Conservation (phyloP, 78 protist species). For the Dictyostelium purpureum region DNA sequence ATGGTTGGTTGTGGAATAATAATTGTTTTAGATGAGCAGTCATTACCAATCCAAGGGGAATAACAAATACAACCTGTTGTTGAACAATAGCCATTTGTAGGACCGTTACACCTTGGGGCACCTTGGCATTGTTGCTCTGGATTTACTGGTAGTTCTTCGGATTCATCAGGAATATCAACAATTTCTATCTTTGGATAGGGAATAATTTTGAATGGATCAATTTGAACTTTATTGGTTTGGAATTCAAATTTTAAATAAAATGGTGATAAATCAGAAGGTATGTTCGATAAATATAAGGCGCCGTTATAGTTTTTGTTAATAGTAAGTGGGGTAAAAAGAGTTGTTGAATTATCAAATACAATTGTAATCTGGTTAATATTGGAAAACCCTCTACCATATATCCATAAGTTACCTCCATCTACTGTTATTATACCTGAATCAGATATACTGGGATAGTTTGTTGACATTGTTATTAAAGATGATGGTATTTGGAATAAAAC, state of each 20-base stretch:
- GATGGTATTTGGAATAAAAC: background rate
- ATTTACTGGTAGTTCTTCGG: background rate
- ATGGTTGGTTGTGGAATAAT: background rate
- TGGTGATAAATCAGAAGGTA: too few relatives aligned
- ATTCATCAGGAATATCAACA: background rate
- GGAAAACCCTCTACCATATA: background rate
- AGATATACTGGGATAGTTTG: too few relatives aligned
- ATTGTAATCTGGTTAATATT: background rate
- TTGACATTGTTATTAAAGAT: background rate
- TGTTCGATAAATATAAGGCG: too few relatives aligned
- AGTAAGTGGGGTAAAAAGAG: background rate
- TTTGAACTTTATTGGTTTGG: background rate
- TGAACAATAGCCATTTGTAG: slow-evolving; percentile 3
- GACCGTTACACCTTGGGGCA: background rate
- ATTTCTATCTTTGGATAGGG: background rate
- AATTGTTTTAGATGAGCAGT: background rate
- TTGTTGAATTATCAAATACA: background rate
- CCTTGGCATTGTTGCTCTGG: background rate
- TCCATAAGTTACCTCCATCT: background rate
- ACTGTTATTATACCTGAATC: background rate
- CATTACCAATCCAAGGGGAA: background rate
- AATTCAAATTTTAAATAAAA: too few relatives aligned
- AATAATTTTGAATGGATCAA: background rate
- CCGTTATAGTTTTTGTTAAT: background rate
- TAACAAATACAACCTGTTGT: background rate